Base-by-base conservation (phyloP, 2,329 filamentous ascomycete species). In the Diaporthe aspalathi region DNA sequence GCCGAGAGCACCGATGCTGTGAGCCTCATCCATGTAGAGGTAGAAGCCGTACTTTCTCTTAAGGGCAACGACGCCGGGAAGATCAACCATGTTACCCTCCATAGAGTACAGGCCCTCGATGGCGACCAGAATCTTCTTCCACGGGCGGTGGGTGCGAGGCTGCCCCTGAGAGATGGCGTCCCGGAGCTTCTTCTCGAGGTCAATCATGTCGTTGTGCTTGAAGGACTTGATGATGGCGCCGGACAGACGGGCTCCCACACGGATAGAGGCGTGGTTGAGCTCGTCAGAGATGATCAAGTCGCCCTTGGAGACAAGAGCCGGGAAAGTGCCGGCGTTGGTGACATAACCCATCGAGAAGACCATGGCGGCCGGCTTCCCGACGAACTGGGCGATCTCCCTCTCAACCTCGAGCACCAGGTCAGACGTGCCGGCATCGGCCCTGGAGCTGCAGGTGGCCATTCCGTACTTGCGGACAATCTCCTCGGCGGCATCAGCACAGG, bases 291-390 rank as follows among this genome's bases (percentile, higher is more conserved):
- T 93, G 79, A 99, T 92, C 67, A 99, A 88, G 78, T 93, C 97
- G 73, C 96, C 96, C 84, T 97, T 98, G 77, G 92, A 92, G 68
- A 97, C 93, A 52, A 99, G 87, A 45, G 95, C 94, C 3, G 95
- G 94, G 86, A 99, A 98, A 20, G 95, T 91, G 75, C 92, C 94
- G 38, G 95, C 92, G 79, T 99, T 99, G 74, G 96, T 99, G 73
- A 95, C 94, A 80, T 97, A 99, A 43, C 96, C 96, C 96, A 99
- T 99, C 29, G 95, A 98, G 85, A 98, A 98, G 67, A 99, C 92
- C 92, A 98, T 98, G 35, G 96, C 92, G 35, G 93, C 90, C 71
- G 95, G 93, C 85, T 98, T 99, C 80, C 95, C 95, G 49, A 98
- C 94, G 78, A 99, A 99, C 54, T 89, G 88, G 56, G 96, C 96